Conservation (phyloP, 2,329 filamentous ascomycete genomes). For the Parastagonospora nodorum region DNA sequence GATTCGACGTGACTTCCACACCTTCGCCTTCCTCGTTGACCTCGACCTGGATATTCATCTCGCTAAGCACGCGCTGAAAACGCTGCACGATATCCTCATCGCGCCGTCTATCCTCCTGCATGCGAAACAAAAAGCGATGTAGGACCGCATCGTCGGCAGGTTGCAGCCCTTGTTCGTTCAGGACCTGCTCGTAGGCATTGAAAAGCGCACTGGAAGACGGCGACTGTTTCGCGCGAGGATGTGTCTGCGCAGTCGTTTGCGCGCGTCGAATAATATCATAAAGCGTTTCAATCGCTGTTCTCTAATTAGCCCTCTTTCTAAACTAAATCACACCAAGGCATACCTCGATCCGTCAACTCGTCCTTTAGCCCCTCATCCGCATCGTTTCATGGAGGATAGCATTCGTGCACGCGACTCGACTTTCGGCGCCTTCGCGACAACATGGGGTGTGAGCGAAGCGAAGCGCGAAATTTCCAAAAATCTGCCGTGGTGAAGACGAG, state of each 20-base stretch:
- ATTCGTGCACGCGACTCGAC: conserved; percentile 48
- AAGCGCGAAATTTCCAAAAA: conserved; percentile 4
- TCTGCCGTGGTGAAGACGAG: conserved; percentile 6
- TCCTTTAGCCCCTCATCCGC: conserved; percentile 47
- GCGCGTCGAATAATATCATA: conserved; percentile 77
- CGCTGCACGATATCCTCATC: conserved; percentile 64
- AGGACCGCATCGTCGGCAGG: conserved; percentile 76
- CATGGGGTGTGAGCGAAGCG: conserved; percentile 39
- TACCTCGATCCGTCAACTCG: conserved; percentile 44
- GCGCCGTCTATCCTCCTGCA: conserved; percentile 49
- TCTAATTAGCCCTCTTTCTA: conserved; percentile 9
- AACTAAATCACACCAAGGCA: background rate
- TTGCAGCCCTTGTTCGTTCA: conserved; percentile 72
- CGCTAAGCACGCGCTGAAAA: conserved; percentile 69
- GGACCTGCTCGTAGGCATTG: conserved; percentile 75
- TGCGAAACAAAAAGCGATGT: conserved; percentile 77
- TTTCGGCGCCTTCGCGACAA: conserved; percentile 47
- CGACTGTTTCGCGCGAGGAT: conserved; percentile 41
- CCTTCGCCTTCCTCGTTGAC: conserved; percentile 55
- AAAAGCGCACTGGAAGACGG: conserved; percentile 75
- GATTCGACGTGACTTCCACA: conserved; percentile 39
- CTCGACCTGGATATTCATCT: conserved; percentile 67
- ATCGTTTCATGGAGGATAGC: conserved; percentile 50
- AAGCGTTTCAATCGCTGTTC: conserved; percentile 75
- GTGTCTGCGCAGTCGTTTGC: conserved; percentile 48